A percentile compares a stretch with the other conserved stretches of the same genome.
Evolutionary conservation across 1,284 basidiomycete genomes (phyloP).

Genomic region (Tranzscheliella williamsii): DNA sequence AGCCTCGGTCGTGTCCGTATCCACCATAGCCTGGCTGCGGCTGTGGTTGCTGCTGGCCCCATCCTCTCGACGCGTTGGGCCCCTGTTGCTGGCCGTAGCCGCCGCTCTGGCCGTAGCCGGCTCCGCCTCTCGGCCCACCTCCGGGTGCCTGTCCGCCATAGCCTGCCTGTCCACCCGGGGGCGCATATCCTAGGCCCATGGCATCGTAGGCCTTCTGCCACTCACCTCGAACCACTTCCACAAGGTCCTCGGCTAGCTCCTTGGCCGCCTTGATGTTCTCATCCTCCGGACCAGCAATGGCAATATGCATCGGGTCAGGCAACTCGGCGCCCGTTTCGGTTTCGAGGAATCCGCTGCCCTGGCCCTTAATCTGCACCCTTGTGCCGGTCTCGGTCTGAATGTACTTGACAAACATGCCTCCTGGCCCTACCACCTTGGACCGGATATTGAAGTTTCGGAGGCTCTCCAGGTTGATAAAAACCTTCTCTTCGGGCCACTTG

Average conservation of each 20-base stretch:
- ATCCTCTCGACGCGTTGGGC: background rate
- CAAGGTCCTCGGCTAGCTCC: constrained; percentile 48
- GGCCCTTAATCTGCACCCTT: constrained; percentile 95
- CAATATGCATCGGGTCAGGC: constrained; percentile 81
- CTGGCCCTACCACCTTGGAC: constrained; percentile 94
- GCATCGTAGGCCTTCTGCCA: constrained; percentile 52
- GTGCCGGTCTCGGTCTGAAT: constrained; percentile 96
- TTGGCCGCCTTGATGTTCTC: constrained; percentile 48
- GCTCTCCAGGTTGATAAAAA: constrained; percentile 78
- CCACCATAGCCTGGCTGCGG: constrained; percentile 20
- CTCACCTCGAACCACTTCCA: constrained; percentile 54
- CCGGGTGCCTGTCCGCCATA: constrained; percentile 6
- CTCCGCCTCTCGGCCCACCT: constrained; percentile 3
- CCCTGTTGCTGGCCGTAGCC: constrained; percentile 14
- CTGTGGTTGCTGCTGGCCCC: constrained; percentile 10
- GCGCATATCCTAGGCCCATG: constrained; percentile 7
- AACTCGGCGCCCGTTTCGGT: constrained; percentile 87
- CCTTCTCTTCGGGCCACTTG: constrained; percentile 54
- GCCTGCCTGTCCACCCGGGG: constrained; percentile 4
- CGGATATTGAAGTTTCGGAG: constrained; percentile 96
- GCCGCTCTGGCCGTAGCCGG: constrained; percentile 8
- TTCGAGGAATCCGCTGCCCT: constrained; percentile 93
- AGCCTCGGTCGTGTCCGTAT: constrained; percentile 10
- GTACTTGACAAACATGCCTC: constrained; percentile 89
- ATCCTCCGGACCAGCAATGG: constrained; percentile 52